phyloP scores from a whole-genome alignment of 2,329 filamentous ascomycete species.

The Epichloe sp. region DNA sequence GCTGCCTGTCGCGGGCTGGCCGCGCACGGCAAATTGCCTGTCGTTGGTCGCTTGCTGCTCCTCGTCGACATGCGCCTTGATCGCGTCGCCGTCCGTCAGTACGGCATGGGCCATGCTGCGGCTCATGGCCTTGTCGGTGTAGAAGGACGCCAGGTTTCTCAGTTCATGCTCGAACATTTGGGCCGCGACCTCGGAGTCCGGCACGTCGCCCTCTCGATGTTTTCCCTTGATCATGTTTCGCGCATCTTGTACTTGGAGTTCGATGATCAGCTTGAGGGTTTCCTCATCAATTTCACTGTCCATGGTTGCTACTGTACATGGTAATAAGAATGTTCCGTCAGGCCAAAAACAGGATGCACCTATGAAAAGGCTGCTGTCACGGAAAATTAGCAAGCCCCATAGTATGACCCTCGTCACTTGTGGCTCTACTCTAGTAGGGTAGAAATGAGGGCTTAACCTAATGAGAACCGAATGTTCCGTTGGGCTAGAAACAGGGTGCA shows the following conservation, averaged over 20 bases:
- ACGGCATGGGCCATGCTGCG: slow-evolving; percentile 10
- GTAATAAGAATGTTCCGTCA: too few species aligned
- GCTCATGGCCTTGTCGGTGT: slow-evolving; percentile 7
- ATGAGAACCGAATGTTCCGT: too few species aligned
- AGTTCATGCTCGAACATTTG: slow-evolving; percentile 9
- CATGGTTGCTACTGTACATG: background rate
- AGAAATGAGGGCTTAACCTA: too few species aligned
- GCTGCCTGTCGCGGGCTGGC: too few species aligned
- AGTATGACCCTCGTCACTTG: too few species aligned
- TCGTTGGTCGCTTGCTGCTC: background rate
- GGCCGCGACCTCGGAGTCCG: slow-evolving; percentile 6
- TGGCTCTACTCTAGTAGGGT: too few species aligned
- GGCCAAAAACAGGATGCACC: too few species aligned
- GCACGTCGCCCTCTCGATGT: background rate
- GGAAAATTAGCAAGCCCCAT: too few species aligned
- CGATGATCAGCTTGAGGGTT: slow-evolving; percentile 9
- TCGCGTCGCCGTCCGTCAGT: slow-evolving; percentile 6
- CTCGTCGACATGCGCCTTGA: background rate
- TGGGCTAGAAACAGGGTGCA: too few species aligned
- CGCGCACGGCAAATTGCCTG: background rate
- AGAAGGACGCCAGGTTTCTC: background rate
- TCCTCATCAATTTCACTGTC: slow-evolving; percentile 2
- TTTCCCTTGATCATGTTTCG: slow-evolving; percentile 7
- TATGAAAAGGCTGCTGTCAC: too few species aligned
- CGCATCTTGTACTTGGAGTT: slow-evolving; percentile 10